phyloP scores from a whole-genome alignment of 139 green algal genomes.

The Chlamydomonas sp. region DNA sequence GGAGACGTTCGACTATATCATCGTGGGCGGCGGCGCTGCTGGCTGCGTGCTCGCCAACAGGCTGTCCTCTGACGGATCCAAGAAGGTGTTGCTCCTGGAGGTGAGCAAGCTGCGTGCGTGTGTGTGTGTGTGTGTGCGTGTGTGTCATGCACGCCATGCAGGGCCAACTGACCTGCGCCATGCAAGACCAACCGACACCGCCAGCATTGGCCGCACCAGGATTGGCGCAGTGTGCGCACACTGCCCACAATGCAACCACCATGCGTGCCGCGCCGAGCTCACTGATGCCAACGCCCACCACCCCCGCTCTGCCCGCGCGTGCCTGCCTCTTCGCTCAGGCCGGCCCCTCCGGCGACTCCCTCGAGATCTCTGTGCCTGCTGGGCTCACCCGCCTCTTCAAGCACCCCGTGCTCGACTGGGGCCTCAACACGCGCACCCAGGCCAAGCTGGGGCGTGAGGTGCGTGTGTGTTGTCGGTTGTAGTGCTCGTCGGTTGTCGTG shows the following conservation, averaged over 20 bases:
- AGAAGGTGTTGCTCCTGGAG: slow-evolving; percentile 79
- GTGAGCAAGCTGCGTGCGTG: too few species aligned
- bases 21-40: slow-evolving; percentile 82
- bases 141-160: too few species aligned
- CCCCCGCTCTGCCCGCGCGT: background rate
- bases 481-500: too few species aligned
- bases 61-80: slow-evolving; percentile 66
- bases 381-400: slow-evolving; percentile 76
- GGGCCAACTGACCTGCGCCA: too few species aligned
- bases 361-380: slow-evolving; percentile 50
- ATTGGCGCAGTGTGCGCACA: too few species aligned
- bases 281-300: background rate
- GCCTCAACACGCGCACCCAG: slow-evolving; percentile 62
- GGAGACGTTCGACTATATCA: slow-evolving; percentile 83
- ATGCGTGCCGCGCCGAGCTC: too few species aligned
- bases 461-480: slow-evolving; percentile 14
- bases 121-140: too few species aligned
- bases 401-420: slow-evolving; percentile 74
- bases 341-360: slow-evolving; percentile 18
- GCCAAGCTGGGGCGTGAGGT: slow-evolving; percentile 54
- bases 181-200: too few species aligned
- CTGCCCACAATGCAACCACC: too few species aligned
- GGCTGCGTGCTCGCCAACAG: slow-evolving; percentile 84
- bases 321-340: slow-evolving; percentile 33
- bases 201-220: too few species aligned